Evolutionary conservation across 306 rosid species (phyloP), one percentile per base, ranked within the genome.

Genomic region (Rubus idaeus): DNA sequence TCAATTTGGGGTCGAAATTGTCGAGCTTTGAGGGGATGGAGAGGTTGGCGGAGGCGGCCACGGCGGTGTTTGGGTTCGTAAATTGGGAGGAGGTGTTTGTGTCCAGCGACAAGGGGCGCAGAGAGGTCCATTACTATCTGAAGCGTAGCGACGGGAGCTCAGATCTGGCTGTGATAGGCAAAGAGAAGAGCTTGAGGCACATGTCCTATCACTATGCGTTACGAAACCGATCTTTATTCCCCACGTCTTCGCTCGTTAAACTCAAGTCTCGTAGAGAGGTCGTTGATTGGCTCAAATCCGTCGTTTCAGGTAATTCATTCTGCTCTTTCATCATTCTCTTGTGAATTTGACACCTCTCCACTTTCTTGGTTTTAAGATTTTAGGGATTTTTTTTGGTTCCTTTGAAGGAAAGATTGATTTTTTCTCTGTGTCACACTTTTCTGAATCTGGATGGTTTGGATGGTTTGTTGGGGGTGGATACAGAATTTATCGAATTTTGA

Each of bases 121-220:
- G 89, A 42, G 92, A 90, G 92, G 90, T 94, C 45, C 93, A 86
- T 47, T 94, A 89, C 65, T 83, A 78, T 47, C 84, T 94, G 21
- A 92, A 82, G 75, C 80, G 85, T 17, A 75, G 79, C 7, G 86
- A 79, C 52, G 96, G 95, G 6, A 78, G 75, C 68, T 84, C 86
- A 74, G 95, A 94, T 94, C 97, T 94, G 80, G 97, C 89, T 0
- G 90, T 92, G 17, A 73, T 90, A 0, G 98, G 95, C 4, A 94
- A 86, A 76, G 98, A 94, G 81, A 92, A 84, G 87, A 90, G 88
- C 83, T 66, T 83, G 16, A 81, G 91, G 75, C 92, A 88, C 73
- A 85, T 92, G 91, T 82, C 93, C 10, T 94, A 91, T 82, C 91
- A 78, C 70, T 90, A 87, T 10, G 88, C 88, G 0, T 20, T 87